These are phyloP conservation scores for Antitrichia curtipendula DNA, from an alignment of 225 moss, liverwort and hornwort genomes.

Conservation along the genomic window DNA sequence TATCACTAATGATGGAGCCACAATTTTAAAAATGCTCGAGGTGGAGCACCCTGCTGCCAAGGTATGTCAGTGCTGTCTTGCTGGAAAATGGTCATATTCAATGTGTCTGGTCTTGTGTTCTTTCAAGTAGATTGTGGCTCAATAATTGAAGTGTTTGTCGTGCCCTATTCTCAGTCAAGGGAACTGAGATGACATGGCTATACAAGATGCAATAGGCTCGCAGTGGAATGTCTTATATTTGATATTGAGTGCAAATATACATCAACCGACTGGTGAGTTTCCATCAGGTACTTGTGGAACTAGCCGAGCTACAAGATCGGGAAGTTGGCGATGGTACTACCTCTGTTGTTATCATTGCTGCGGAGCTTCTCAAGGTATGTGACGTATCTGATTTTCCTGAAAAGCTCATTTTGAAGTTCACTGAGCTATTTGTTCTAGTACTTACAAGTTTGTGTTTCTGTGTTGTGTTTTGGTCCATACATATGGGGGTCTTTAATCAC, in stretches of 20 bases:
- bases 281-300: slow-evolving; percentile 65
- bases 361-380: slow-evolving; percentile 69
- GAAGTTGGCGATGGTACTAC: slow-evolving; percentile 94
- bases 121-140: background rate
- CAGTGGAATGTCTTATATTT: background rate
- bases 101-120: background rate
- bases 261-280: background rate
- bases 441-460: background rate
- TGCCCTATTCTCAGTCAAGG: background rate
- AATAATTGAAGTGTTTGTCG: background rate
- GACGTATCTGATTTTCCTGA: background rate
- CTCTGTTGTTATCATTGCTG: slow-evolving; percentile 91
- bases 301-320: slow-evolving; percentile 81
- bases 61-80: slow-evolving; percentile 3
- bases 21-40: slow-evolving; percentile 85
- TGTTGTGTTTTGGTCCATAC: background rate
- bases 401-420: background rate
- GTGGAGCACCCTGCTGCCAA: slow-evolving; percentile 95
- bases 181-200: background rate
- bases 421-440: background rate
- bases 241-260: background rate
- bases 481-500: background rate
- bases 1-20: slow-evolving; percentile 89
- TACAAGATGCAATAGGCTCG: background rate
- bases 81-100: background rate